phyloP scores from a whole-genome alignment of 2,329 filamentous ascomycete genomes.

The Aspergillus sp. region DNA sequence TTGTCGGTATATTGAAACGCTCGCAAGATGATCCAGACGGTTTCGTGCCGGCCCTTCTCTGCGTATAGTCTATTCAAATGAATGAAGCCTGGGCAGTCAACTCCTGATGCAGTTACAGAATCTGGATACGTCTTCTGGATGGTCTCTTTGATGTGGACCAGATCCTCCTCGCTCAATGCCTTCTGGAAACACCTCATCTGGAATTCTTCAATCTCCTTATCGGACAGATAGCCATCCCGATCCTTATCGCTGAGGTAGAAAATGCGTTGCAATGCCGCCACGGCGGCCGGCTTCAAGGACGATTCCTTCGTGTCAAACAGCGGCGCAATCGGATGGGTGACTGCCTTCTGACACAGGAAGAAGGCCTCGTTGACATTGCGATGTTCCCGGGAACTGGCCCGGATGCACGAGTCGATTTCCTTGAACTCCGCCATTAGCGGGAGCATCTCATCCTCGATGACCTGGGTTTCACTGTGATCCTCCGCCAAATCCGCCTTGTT shows the following conservation, averaged over 20 bases:
- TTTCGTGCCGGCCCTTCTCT: slow-evolving; percentile 95
- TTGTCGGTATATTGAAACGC: slow-evolving; percentile 97
- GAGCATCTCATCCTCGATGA: slow-evolving; percentile 94
- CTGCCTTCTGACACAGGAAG: slow-evolving; percentile 95
- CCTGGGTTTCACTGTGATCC: slow-evolving; percentile 68
- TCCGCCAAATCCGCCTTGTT: slow-evolving; percentile 89
- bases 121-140: slow-evolving; percentile 62
- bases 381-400: slow-evolving; percentile 84
- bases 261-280: slow-evolving; percentile 76
- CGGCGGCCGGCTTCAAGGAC: slow-evolving; percentile 76
- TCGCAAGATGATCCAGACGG: slow-evolving; percentile 92
- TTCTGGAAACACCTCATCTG: slow-evolving; percentile 90
- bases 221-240: slow-evolving; percentile 84
- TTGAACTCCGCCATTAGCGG: slow-evolving; percentile 98
- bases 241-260: slow-evolving; percentile 97
- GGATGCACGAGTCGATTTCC: slow-evolving; percentile 96
- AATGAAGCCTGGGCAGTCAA: slow-evolving; percentile 76
- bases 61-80: slow-evolving; percentile 92
- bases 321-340: slow-evolving; percentile 92
- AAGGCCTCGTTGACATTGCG: slow-evolving; percentile 94
- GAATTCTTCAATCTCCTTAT: slow-evolving; percentile 83
- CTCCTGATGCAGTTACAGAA: slow-evolving; percentile 59
- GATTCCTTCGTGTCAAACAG: slow-evolving; percentile 94
- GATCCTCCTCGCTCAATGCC: slow-evolving; percentile 67
- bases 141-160: slow-evolving; percentile 83